Evolutionary conservation across 1,284 basidiomycete species (phyloP).

Genomic region (Ganoderma boninense): DNA sequence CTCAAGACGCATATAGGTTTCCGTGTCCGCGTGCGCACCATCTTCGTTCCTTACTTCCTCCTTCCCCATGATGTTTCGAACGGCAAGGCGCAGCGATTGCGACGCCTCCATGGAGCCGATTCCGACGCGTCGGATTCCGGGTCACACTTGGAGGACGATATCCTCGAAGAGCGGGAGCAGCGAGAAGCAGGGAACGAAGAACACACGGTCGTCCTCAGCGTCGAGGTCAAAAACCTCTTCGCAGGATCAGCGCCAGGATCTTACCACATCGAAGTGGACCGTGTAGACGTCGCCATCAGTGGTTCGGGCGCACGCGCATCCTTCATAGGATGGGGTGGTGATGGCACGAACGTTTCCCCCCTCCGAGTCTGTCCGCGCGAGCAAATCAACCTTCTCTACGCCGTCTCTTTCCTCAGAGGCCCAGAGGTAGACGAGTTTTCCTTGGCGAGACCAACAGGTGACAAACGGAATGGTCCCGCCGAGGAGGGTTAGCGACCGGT

Average conservation of each 20-base stretch:
- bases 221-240: conserved; percentile 82
- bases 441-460: conserved; percentile 38
- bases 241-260: conserved; percentile 42
- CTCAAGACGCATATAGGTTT: conserved; percentile 82
- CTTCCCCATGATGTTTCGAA: conserved; percentile 47
- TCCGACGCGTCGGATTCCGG: conserved; percentile 38
- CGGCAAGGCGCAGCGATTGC: conserved; percentile 20
- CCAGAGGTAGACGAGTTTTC: conserved; percentile 62
- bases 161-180: conserved; percentile 59
- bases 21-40: conserved; percentile 87
- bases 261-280: conserved; percentile 76
- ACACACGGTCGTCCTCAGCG: conserved; percentile 83
- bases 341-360: conserved; percentile 68
- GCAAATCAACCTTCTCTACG: conserved; percentile 89
- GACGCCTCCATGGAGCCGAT: neutral
- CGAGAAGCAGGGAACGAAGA: conserved; percentile 80
- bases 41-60: conserved; percentile 84
- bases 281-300: conserved; percentile 75
- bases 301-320: conserved; percentile 78
- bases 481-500: conserved; percentile 76
- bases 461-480: conserved; percentile 21
- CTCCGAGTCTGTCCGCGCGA: conserved; percentile 71
- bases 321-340: conserved; percentile 70
- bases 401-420: conserved; percentile 75
- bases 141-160: conserved; percentile 50